Base-by-base conservation (phyloP, 306 rosid species). In the Prunus dulcis region DNA sequence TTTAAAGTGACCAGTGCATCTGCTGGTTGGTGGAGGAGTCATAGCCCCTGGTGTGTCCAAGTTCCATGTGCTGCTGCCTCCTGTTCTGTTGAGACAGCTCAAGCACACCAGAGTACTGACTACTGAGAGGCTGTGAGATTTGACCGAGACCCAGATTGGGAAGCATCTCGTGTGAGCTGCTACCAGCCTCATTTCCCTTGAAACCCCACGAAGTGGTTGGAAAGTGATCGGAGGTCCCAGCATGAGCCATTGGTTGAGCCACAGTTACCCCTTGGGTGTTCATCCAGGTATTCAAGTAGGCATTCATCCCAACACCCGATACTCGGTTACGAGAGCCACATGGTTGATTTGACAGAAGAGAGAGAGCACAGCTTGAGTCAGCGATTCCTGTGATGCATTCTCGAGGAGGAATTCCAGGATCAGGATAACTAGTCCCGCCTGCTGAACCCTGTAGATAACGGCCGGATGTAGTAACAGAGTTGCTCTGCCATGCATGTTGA, bases 341-440 rank as follows among this genome's bases (percentile, higher is more conserved):
- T 74, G 96, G 64, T 85, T 94, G 90, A 82, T 82, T 91, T 91
- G 98, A 94, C 98, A 94, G 97, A 94, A 91, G 98, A 90, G 98
- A 94, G 97, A 88, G 98, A 91, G 98, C 98, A 93, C 98, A 89
- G 81, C 85, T 91, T 70, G 94, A 91, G 90, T 90, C 97, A 18
- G 90, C 65, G 81, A 83, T 79, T 69, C 81, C 90, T 23, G 89
- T 70, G 86, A 84, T 79, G 80, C 86, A 87, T 93, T 86, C 97
- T 78, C 86, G 93, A 0, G 90, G 82, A 64, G 89, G 88, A 81
- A 87, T 84, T 69, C 87, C 87, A 3, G 87, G 85, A 71, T 82
- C 81, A 17, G 82, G 78, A 76, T 77, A 85, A 81, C 86, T 79
- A 17, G 84, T 88, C 61, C 91, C 93, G 25, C 81, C 84, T 2